Evolutionary conservation across 108 stramenopile genomes (phyloP).

Genomic region (Cylindrotheca closterium): DNA sequence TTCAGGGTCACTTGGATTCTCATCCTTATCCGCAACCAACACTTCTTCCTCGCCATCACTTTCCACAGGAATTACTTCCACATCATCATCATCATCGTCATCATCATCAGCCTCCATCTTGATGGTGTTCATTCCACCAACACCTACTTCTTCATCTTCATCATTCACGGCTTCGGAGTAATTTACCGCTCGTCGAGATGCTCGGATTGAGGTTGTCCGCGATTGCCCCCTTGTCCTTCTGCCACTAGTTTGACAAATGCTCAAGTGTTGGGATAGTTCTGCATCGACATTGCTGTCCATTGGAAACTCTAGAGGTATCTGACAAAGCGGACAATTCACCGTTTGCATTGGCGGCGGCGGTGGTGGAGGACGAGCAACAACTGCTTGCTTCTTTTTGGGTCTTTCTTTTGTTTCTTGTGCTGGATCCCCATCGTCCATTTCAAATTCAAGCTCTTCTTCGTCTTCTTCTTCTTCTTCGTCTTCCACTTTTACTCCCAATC

Average conservation of each 20-base stretch:
- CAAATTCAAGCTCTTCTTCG: slow-evolving; percentile 15
- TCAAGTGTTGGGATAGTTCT: slow-evolving; percentile 38
- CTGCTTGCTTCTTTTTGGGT: not conserved
- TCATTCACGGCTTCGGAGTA: slow-evolving; percentile 3
- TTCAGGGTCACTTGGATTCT: slow-evolving; percentile 6
- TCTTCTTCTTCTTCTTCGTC: slow-evolving; percentile 11
- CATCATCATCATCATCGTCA: slow-evolving; percentile 13
- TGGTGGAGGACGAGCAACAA: slow-evolving; percentile 3
- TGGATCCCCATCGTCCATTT: not conserved
- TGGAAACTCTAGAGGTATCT: slow-evolving; percentile 30
- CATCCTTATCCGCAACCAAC: slow-evolving; percentile 14
- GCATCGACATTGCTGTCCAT: slow-evolving; percentile 31
- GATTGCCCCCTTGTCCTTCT: not conserved
- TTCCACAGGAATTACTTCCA: not conserved
- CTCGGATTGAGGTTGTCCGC: not conserved
- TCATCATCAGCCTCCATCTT: not conserved
- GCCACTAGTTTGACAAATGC: slow-evolving; percentile 26
- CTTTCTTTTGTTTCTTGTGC: not conserved
- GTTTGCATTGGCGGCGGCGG: not conserved
- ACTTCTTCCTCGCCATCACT: slow-evolving; percentile 20
- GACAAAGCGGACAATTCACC: slow-evolving; percentile 25
- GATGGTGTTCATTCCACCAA: not conserved
- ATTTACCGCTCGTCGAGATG: slow-evolving; percentile 6
- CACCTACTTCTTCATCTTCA: slow-evolving; percentile 6
- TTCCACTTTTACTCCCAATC: slow-evolving; percentile 3